Evolutionary conservation across 805 yeast genomes (phyloP), one percentile per base, ranked within the genome.

Genomic region (Spathaspora hagerdaliae): DNA sequence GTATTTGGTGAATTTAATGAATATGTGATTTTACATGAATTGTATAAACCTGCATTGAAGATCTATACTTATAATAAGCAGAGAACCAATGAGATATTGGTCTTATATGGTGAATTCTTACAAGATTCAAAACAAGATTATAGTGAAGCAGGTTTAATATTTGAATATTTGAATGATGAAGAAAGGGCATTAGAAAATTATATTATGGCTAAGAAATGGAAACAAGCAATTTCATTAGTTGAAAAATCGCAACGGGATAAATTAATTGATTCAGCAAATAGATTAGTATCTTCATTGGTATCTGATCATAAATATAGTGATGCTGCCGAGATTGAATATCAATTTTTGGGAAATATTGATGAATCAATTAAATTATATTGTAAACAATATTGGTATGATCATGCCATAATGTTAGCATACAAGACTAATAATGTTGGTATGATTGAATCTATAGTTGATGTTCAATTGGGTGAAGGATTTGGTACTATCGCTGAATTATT

Each of bases 401-500:
- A 79, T 37, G 98, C 97, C 0, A 78, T 86, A 31, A 69, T 92
- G 46, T 56, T 85, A 24, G 83, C 87, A 6, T 59, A 67, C 14
- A 73, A 73, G 36, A 75, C 77, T 43, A 58, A 65, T 5, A 58
- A 58, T 41, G 42, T 56, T 0, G 81, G 78, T 11, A 61, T 84
- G 27, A 64, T 87, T 10, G 79, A 76, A 38, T 65, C 72, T 5
- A 67, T 85, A 11, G 77, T 90, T 41, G 96, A 88, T 53, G 79
- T 83, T 1, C 86, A 83, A 14, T 63, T 92, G 33, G 83, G 86
- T 41, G 98, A 92, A 61, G 94, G 95, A 1, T 94, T 90, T 65
- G 96, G 95, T 52, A 71, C 77, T 0, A 73, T 90, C 50, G 92
- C 96, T 5, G 98, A 94, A 64, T 71, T 94, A 31, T 63, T 92